These are phyloP conservation scores for Buddleja alternifolia DNA, from an alignment of 257 asterid genomes.

Conservation along the genomic window DNA sequence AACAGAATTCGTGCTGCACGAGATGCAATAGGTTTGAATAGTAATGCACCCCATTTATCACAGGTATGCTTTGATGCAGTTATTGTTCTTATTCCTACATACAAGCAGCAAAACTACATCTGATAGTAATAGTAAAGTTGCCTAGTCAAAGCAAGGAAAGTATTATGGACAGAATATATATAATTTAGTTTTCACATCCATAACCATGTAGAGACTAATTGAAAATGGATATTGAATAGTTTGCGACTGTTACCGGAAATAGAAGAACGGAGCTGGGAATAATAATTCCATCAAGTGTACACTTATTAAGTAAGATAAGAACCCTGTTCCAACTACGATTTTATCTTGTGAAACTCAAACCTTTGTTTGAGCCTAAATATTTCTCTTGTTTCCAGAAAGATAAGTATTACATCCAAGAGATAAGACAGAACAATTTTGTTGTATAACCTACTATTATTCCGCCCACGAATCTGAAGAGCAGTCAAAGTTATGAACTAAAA, in stretches of 20 bases:
- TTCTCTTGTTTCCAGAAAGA: no score
- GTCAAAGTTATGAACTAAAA: background rate
- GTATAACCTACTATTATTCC: background rate
- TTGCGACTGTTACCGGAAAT: background rate
- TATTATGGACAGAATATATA: background rate
- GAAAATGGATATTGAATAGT: background rate
- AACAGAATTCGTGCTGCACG: conserved; percentile 48
- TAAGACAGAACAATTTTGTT: background rate
- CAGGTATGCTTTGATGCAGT: conserved; percentile 45
- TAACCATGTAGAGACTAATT: background rate
- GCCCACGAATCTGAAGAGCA: background rate
- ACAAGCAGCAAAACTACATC: background rate
- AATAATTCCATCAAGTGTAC: background rate
- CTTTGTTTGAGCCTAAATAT: no score
- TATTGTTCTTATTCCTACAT: background rate
- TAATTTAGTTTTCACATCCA: background rate
- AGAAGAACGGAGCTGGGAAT: background rate
- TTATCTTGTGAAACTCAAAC: no score
- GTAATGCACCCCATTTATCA: conserved; percentile 32
- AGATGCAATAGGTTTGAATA: conserved; percentile 38
- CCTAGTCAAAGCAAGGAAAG: background rate
- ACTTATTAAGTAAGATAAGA: background rate
- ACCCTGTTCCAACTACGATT: no score
- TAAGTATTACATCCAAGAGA: background rate
- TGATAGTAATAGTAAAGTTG: background rate